Evolutionary conservation across 2,329 filamentous ascomycete genomes (phyloP), one percentile per base, ranked within the genome.

Genomic region (Aspergillus caelatus): DNA sequence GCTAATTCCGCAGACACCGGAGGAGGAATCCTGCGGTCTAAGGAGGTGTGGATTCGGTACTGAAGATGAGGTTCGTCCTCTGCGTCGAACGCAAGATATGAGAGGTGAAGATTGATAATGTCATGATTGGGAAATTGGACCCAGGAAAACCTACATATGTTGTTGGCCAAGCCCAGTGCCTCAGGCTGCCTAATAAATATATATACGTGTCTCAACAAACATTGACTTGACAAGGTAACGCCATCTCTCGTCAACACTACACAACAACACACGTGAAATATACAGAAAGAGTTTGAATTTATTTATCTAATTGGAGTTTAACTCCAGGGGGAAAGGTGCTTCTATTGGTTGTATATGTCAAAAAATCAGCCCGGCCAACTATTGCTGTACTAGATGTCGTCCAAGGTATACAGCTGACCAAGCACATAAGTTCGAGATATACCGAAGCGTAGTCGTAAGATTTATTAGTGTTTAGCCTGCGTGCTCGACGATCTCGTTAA

Each of bases 401-500:
- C 28, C 14, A 32, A 52, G 9, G 9, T 34, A 34, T 21, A 4
- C n/a, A 52, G 26, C n/a, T n/a, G 28, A 23, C 48, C 28, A 52
- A 32, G 10, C 28, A 52, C 28, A 32, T 21, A 32, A 3, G 16
- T 12, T 12, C 10, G 48, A 52, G 48, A 21, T 23, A 52, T 32
- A 52, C 28, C 28, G 16, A 34, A 21, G 4, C 4, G 9, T 16
- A 19, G 19, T 52, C 9, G 28, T 30, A n/a, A 1, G 10, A 34
- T n/a, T n/a, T 32, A 32, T 32, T 52, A 32, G 10, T 52, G 14
- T 56, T 65, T 84, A 97, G 62, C 94, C 94, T 67, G 91, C 88
- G 81, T 98, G 94, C 73, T 95, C 93, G 21, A 99, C 95, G 77
- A 99, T 98, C 85, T 98, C 94, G 74, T 89, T 97, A 32, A 94